Percentiles rank a stretch among this genome's conserved stretches.
These are phyloP conservation scores for Ogataea allantospora DNA, from an alignment of 805 yeast genomes.

Conservation along the genomic window DNA sequence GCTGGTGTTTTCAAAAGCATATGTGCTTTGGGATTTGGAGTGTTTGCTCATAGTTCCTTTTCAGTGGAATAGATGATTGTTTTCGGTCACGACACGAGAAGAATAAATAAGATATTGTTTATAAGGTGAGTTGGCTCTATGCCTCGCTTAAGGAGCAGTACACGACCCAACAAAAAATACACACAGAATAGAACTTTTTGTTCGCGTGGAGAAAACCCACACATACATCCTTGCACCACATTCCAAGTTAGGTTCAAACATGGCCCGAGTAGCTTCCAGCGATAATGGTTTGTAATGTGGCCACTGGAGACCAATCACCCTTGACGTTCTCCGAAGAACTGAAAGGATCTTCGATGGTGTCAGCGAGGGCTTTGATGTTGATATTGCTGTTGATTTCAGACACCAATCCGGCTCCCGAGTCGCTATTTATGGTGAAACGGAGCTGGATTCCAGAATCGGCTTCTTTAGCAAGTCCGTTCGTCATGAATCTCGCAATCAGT, in stretches of 20 bases:
- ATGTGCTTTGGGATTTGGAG: conserved; percentile 68
- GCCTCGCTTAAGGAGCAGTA: conserved; percentile 4
- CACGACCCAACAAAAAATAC: conserved; percentile 11
- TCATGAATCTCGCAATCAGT: conserved; percentile 82
- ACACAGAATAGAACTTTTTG: conserved; percentile 9
- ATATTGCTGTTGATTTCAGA: conserved; percentile 41
- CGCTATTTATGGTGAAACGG: conserved; percentile 51
- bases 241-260: conserved; percentile 7
- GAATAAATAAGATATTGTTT: conserved; percentile 3
- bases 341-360: conserved; percentile 35
- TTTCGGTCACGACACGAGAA: neutral
- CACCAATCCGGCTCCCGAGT: conserved; percentile 45
- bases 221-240: conserved; percentile 10
- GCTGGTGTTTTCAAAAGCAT: conserved; percentile 92
- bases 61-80: neutral
- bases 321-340: conserved; percentile 25
- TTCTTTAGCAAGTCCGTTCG: conserved; percentile 70
- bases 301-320: conserved; percentile 37
- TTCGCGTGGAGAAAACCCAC: neutral
- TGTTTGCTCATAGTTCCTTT: conserved; percentile 43
- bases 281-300: conserved; percentile 45
- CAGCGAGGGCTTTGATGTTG: conserved; percentile 27
- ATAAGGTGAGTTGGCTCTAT: conserved; percentile 6
- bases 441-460: conserved; percentile 71
- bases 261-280: conserved; percentile 51